A percentile compares a stretch with the other conserved stretches of the same genome.
These are phyloP conservation scores for Melanomma pulvis-pyrius DNA, from an alignment of 495 filamentous ascomycete species.

Conservation along the genomic window DNA sequence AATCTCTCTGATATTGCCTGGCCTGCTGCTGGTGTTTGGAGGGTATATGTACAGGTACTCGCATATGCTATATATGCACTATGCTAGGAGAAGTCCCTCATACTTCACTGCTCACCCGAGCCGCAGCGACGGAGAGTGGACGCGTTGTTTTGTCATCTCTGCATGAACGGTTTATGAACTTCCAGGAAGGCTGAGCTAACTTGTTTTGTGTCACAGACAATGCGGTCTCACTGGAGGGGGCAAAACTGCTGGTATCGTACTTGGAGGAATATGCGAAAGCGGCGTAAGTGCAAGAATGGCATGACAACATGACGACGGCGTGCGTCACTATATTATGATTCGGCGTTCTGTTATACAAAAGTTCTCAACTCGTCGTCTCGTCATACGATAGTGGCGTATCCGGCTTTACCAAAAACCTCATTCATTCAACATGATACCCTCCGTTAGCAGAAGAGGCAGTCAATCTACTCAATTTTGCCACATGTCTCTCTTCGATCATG, in stretches of 20 bases:
- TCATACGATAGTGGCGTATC: conserved; percentile 18
- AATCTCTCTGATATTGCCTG: background rate
- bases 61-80: conserved; percentile 22
- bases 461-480: conserved; percentile 17
- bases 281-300: conserved; percentile 12
- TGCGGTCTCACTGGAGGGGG: conserved; percentile 44
- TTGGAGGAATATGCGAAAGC: conserved; percentile 45
- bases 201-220: conserved; percentile 42
- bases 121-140: background rate
- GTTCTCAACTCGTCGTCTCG: background rate
- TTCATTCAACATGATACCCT: conserved; percentile 43
- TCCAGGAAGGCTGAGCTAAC: conserved; percentile 21
- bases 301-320: conserved; percentile 16
- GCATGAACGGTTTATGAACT: conserved; percentile 13
- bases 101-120: background rate
- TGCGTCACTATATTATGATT: conserved; percentile 3
- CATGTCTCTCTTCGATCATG: conserved; percentile 10
- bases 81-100: background rate
- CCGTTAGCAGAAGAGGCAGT: conserved; percentile 10
- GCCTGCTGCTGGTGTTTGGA: background rate
- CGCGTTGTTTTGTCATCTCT: background rate
- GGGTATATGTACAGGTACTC: conserved; percentile 26
- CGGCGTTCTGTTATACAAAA: conserved; percentile 12
- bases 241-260: conserved; percentile 44
- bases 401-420: conserved; percentile 14